Percentiles rank a stretch among this genome's conserved stretches.
phyloP scores from a whole-genome alignment of 2,329 filamentous ascomycete species.

The Ceratocystis colombiana region DNA sequence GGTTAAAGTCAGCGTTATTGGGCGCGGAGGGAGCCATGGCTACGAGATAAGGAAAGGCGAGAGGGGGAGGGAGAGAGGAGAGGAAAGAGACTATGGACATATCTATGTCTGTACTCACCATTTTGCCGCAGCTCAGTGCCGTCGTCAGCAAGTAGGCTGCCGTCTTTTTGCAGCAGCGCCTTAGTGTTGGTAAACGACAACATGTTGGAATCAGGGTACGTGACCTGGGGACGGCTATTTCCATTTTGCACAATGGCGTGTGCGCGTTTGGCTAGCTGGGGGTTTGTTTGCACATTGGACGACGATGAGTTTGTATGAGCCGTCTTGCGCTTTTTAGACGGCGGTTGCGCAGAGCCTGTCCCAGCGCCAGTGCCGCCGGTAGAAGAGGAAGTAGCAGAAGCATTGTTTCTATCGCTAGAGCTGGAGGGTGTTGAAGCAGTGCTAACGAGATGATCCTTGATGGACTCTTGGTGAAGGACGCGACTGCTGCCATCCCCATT shows the following conservation, averaged over 20 bases:
- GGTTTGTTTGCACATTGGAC: slow-evolving; percentile 24
- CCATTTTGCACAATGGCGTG: slow-evolving; percentile 21
- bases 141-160: slow-evolving; percentile 78
- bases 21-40: neutral
- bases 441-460: slow-evolving; percentile 20
- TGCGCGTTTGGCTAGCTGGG: slow-evolving; percentile 16
- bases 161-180: slow-evolving; percentile 55
- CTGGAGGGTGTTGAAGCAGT: slow-evolving; percentile 18
- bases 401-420: slow-evolving; percentile 29
- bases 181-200: slow-evolving; percentile 71
- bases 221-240: slow-evolving; percentile 11
- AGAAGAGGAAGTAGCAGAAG: neutral
- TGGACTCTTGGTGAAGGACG: slow-evolving; percentile 21
- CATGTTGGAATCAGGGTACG: slow-evolving; percentile 63
- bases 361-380: too few relatives aligned
- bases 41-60: neutral
- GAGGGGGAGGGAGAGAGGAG: neutral
- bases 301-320: slow-evolving; percentile 34
- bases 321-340: slow-evolving; percentile 79
- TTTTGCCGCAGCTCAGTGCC: slow-evolving; percentile 74
- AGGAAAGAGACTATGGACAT: neutral
- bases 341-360: slow-evolving; percentile 32
- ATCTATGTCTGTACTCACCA: slow-evolving; percentile 50
- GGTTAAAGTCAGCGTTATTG: slow-evolving; percentile 7
- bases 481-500: slow-evolving; percentile 32